These are phyloP conservation scores for Nicotiana otophora DNA, from an alignment of 257 asterid species.

Conservation along the genomic window DNA sequence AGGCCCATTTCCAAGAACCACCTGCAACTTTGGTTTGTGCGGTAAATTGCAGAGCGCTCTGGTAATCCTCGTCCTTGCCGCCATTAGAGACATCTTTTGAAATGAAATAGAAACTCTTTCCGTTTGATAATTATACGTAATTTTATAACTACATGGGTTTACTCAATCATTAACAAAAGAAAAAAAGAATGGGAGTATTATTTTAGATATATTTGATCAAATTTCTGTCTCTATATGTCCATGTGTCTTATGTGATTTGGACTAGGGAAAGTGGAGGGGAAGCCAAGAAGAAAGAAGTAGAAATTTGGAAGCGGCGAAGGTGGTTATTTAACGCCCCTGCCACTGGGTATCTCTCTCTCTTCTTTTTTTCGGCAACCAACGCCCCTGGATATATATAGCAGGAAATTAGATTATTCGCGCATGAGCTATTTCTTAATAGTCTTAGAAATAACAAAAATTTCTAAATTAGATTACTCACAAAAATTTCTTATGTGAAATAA, in stretches of 20 bases:
- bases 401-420: no score
- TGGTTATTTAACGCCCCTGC: background rate
- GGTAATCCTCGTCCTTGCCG: constrained; percentile 9
- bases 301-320: background rate
- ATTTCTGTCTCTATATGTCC: background rate
- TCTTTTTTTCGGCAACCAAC: no score
- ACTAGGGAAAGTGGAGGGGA: background rate
- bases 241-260: background rate
- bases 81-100: constrained; percentile 8
- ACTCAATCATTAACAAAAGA: background rate
- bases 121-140: background rate
- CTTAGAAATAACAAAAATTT: no score
- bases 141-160: background rate
- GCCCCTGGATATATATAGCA: no score
- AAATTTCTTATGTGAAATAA: no score
- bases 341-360: no score
- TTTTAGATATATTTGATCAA: background rate
- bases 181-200: background rate
- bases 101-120: background rate
- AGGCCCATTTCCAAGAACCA: background rate
- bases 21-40: constrained; percentile 1
- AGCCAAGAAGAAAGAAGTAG: background rate
- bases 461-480: no score
- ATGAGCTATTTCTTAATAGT: no score
- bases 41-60: background rate